Conservation (phyloP, 139 green algal genomes). For the Micractinium conductrix region DNA sequence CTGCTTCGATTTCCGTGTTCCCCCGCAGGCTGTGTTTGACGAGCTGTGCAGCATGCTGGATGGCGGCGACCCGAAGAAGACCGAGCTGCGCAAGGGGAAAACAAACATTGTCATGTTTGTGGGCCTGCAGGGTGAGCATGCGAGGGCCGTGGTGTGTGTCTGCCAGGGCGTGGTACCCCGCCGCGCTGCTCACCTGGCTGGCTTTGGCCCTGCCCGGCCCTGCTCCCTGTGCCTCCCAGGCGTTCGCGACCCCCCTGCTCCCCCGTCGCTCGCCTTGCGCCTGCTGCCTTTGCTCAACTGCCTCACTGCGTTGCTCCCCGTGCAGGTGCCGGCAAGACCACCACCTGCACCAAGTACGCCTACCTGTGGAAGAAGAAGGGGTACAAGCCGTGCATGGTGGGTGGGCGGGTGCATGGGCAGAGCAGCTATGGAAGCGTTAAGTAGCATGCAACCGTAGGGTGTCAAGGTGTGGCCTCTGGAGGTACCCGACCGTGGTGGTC, state of each 20-base stretch:
- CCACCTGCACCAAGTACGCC: slow-evolving; percentile 98
- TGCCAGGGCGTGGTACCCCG: no score
- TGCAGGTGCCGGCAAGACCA: slow-evolving; percentile 96
- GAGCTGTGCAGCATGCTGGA: slow-evolving; percentile 90
- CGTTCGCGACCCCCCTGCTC: no score
- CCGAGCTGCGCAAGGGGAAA: slow-evolving; percentile 87
- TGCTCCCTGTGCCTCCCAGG: no score
- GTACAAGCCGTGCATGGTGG: slow-evolving; percentile 91
- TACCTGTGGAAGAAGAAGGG: slow-evolving; percentile 97
- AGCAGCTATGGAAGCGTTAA: no score
- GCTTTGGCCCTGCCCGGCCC: no score
- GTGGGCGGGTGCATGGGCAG: neutral
- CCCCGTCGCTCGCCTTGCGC: neutral
- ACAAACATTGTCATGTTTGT: slow-evolving; percentile 98
- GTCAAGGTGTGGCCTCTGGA: no score
- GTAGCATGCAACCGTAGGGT: no score
- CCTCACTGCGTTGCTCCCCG: neutral
- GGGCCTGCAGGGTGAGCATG: slow-evolving; percentile 76
- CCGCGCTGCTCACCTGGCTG: no score
- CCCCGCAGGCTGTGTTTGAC: slow-evolving; percentile 82
- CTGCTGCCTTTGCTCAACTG: neutral
- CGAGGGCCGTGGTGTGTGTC: no score
- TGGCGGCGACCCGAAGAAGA: slow-evolving; percentile 60
- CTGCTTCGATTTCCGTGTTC: no score
- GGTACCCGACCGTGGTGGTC: no score